phyloP scores from a whole-genome alignment of 192 early-diverging fungal genomes.

The Umbelopsis vinacea region DNA sequence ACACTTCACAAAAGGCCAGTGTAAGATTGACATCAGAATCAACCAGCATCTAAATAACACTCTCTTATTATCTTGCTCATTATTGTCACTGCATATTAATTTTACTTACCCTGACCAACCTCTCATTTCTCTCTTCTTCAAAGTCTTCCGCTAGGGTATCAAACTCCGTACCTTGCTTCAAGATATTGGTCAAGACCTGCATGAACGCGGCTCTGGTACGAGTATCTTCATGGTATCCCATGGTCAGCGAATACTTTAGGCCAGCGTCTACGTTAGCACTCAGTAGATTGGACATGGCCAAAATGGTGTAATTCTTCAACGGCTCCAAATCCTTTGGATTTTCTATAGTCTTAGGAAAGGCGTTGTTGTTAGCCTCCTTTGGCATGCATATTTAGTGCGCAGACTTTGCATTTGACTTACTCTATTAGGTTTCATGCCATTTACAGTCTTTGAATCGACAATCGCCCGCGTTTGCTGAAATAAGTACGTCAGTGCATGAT shows the following conservation, averaged over 20 bases:
- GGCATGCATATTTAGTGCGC: neutral
- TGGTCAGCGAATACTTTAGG: constrained; percentile 74
- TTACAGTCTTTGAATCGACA: constrained; percentile 5
- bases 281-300: constrained; percentile 78
- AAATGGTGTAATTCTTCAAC: constrained; percentile 71
- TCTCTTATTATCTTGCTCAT: too few species aligned
- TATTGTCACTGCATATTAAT: neutral
- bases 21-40: constrained; percentile 67
- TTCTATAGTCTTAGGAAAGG: constrained; percentile 47
- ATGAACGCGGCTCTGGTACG: constrained; percentile 79
- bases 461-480: neutral
- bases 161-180: constrained; percentile 71
- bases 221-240: constrained; percentile 81
- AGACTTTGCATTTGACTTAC: neutral
- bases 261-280: constrained; percentile 83
- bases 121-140: constrained; percentile 63
- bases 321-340: constrained; percentile 47
- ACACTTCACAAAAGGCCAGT: constrained; percentile 76
- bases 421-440: constrained; percentile 13
- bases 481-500: neutral
- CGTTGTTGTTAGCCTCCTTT: neutral
- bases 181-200: constrained; percentile 78
- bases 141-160: constrained; percentile 66
- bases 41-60: constrained; percentile 43
- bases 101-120: constrained; percentile 59